Evolutionary conservation across 805 yeast species (phyloP), one percentile per base, ranked within the genome.

Genomic region (Ogataea pini): DNA sequence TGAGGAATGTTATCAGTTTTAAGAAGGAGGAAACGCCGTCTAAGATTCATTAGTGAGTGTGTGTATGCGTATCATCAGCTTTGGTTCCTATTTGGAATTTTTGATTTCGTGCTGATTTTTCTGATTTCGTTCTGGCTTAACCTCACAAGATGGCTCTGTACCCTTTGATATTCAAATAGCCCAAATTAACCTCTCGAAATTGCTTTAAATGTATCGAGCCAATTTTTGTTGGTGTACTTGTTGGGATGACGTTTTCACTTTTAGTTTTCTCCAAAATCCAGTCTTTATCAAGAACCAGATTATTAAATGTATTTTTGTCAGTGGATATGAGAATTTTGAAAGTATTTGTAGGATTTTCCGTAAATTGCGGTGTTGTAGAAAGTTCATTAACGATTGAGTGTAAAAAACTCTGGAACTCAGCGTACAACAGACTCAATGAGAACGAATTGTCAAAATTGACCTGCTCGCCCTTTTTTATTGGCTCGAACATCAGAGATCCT

Each of bases 261-360:
- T 38, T 31, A 6, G 46, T 47, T 36, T 49, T 42, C 14, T 62
- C 61, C 13, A 64, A 29, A 3, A 62, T 40, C 69, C 69, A 65
- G 19, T 59, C 56, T 34, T 54, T 51, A 29, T 44, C 32, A 18
- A 52, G 28, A 1, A 48, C 47, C 22, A 63, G 20, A 3, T 52
- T 28, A 9, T 49, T 43, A 34, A 62, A 58, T 1, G 24, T n/a
- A 8, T 52, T 46, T 19, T 46, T 44, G 7, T 54, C 51, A 4
- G 66, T 48, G 2, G 65, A 51, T 1, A 65, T 47, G 12, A 62
- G 38, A 1, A 65, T 20, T 36, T 57, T 63, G 46, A 63, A 65
- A 5, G 57, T 50, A 33, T 45, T 28, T 19, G 54, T 39, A 38
- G 44, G 16, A 33, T 43, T 16, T 40, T 51, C 12, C 25, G 25